phyloP scores from a whole-genome alignment of 148 eudicot species.

The Arctostaphylos glauca region DNA sequence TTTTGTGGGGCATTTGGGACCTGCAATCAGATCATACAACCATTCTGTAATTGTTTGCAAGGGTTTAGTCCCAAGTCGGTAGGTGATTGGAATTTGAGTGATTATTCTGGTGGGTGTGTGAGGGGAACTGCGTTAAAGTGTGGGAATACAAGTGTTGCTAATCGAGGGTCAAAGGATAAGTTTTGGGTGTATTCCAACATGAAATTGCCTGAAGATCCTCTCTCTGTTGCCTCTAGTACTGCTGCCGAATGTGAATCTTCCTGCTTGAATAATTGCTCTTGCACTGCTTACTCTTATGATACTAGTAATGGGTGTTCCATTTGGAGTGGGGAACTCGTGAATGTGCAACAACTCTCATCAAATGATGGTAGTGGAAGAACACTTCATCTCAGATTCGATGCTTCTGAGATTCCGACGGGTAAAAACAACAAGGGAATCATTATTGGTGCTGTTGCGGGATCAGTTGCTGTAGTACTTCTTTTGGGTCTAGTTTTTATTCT shows the following conservation, averaged over 20 bases:
- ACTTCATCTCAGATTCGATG: slow-evolving; percentile 41
- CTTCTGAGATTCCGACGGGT: slow-evolving; percentile 34
- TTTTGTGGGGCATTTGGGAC: slow-evolving; percentile 54
- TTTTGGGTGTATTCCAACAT: slow-evolving; percentile 23
- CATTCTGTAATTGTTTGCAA: slow-evolving; percentile 43
- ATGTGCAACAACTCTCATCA: slow-evolving; percentile 41
- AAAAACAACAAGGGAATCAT: slow-evolving; percentile 29
- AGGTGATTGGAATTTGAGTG: slow-evolving; percentile 40
- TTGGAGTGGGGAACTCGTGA: slow-evolving; percentile 44
- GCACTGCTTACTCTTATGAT: slow-evolving; percentile 53
- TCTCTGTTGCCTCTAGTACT: slow-evolving; percentile 17
- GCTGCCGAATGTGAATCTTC: slow-evolving; percentile 35
- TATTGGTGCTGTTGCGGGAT: slow-evolving; percentile 20
- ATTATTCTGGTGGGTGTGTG: slow-evolving; percentile 55
- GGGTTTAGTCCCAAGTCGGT: slow-evolving; percentile 28
- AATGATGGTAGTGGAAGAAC: slow-evolving; percentile 40
- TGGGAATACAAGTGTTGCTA: slow-evolving; percentile 21
- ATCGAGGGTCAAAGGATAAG: slow-evolving; percentile 22
- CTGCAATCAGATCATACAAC: slow-evolving; percentile 33
- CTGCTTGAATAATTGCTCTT: slow-evolving; percentile 51
- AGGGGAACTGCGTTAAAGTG: slow-evolving; percentile 34
- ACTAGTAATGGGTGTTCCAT: slow-evolving; percentile 29
- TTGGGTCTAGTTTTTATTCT: background rate
- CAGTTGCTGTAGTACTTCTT: background rate
- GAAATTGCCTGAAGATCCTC: slow-evolving; percentile 30